Evolutionary conservation across 148 eudicot species (phyloP).

Genomic region (Camellia japonica): DNA sequence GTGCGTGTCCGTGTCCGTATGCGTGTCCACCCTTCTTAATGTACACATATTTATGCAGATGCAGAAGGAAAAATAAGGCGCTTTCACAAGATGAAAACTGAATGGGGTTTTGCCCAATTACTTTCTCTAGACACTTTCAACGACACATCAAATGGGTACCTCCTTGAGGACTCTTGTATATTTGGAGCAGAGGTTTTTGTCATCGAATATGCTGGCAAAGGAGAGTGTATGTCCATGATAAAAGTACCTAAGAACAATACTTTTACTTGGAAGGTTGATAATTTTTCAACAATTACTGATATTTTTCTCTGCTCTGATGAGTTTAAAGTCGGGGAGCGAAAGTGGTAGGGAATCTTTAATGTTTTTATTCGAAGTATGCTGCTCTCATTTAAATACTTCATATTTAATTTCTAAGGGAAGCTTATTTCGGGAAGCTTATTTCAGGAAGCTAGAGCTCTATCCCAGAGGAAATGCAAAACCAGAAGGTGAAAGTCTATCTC

Average conservation of each 20-base stretch:
- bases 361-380: background rate
- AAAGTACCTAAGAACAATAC: background rate
- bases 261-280: conserved; percentile 18
- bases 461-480: background rate
- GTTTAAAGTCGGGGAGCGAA: background rate
- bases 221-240: conserved; percentile 13
- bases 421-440: background rate
- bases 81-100: conserved; percentile 17
- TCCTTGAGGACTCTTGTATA: conserved; percentile 13
- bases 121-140: conserved; percentile 2
- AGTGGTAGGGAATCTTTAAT: background rate
- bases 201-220: conserved; percentile 8
- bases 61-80: conserved; percentile 6
- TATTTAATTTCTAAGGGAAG: background rate
- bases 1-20: too few relatives aligned
- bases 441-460: background rate
- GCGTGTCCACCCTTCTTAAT: too few relatives aligned
- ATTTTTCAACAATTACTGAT: conserved; percentile 7
- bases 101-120: conserved; percentile 16
- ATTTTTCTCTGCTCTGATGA: background rate
- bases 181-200: conserved; percentile 21
- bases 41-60: background rate
- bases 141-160: conserved; percentile 10
- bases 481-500: conserved; percentile 3
- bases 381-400: background rate